Evolutionary conservation across 2,329 filamentous ascomycete genomes (phyloP), one percentile per base, ranked within the genome.

Genomic region (Niveomyces coronatus): DNA sequence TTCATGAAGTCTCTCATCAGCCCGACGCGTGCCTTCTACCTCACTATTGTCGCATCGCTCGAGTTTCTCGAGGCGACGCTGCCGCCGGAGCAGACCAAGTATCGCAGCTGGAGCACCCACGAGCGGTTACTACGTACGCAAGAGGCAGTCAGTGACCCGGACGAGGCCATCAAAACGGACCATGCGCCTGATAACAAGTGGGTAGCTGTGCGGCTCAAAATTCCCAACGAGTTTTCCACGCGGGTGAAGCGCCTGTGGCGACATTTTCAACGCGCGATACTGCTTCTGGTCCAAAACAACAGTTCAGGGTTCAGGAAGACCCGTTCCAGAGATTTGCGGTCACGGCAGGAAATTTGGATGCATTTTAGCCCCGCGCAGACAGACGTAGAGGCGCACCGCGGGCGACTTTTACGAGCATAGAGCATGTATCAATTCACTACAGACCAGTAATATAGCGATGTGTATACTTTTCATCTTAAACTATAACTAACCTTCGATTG

Each of bases 1-100:
- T 56, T 80, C 11, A 61, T 77, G 44, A 82, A 82, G 53, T 72
- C 71, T 35, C 71, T 76, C 11, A 70, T 78, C n/a, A 68, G 82
- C 47, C 75, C 77, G 0, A 58, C 68, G 33, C 65, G 78, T 39
- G 77, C 76, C 3, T 66, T 81, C 18, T 71, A 77, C 49, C 60
- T 83, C 26, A 82, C 79, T 31, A 65, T 79, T 45, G 73, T 72
- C 43, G 68, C 75, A 7, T 70, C 67, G 18, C 63, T 83, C 19
- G 77, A 82, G 46, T 82, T 82, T 39, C 61, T 81, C 5, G 64
- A 63, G 31, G 61, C 67, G 9, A 67, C 72, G 3, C 61, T 78
- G 35, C 70, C 69, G 9, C 43, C 49, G 3, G 53, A 64, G 32
- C 61, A 68, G 38, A 65, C 64, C 4, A 55, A 63, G 41, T 69